Evolutionary conservation across 495 filamentous ascomycete species (phyloP).

Genomic region (Aspergillus saccharolyticus): DNA sequence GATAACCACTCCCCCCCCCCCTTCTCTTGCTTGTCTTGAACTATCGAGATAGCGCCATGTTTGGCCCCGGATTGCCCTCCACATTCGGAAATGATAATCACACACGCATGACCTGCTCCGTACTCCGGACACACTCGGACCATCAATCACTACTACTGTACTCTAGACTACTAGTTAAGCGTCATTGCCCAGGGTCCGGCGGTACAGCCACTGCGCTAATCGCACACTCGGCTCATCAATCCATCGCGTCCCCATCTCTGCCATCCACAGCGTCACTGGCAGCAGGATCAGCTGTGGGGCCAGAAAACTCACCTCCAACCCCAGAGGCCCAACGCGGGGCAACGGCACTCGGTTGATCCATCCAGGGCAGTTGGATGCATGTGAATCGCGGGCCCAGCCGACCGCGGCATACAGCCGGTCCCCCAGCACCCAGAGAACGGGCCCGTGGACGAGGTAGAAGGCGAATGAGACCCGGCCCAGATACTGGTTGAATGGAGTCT

Average conservation of each 20-base stretch:
- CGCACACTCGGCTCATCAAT: conserved; percentile 54
- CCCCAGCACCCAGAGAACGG: conserved; percentile 36
- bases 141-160: too few relatives aligned
- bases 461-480: conserved; percentile 49
- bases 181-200: conserved; percentile 21
- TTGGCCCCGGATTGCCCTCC: not conserved
- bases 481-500: conserved; percentile 42
- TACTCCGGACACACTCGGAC: too few relatives aligned
- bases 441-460: conserved; percentile 54
- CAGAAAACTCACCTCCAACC: conserved; percentile 50
- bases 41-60: not conserved
- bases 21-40: too few relatives aligned
- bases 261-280: conserved; percentile 52
- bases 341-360: conserved; percentile 46
- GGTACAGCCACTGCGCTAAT: conserved; percentile 51
- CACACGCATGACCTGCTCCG: too few relatives aligned
- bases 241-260: conserved; percentile 49
- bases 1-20: not conserved
- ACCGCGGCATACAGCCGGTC: conserved; percentile 48
- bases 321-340: conserved; percentile 46
- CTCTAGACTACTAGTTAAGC: not conserved
- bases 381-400: conserved; percentile 40
- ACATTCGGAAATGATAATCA: not conserved
- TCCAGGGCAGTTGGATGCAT: conserved; percentile 29
- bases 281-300: conserved; percentile 49